Evolutionary conservation across 1,284 basidiomycete species (phyloP), one percentile per base, ranked within the genome.

Genomic region (Ganoderma sp.): DNA sequence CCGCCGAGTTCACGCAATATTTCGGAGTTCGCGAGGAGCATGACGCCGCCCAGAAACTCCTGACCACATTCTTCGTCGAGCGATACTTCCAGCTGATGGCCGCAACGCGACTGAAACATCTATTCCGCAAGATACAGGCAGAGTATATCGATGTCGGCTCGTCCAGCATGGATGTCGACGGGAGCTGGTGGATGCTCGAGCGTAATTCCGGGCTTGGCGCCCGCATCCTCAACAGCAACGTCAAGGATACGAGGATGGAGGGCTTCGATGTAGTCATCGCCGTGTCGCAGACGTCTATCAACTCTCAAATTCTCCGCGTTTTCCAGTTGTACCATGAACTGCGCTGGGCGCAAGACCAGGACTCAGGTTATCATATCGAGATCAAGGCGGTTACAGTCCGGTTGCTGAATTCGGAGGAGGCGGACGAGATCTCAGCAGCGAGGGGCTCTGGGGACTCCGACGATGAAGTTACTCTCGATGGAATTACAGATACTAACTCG

Each of bases 241-340:
- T 75, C 32, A 73, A 72, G 69, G 68, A 70, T 43, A 73, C 73
- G 54, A 69, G 73, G 63, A 75, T 76, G 71, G 61, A 64, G 60
- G 75, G 76, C 65, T 80, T 77, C 73, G 80, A 81, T 69, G 70
- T 77, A 58, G 71, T 79, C 72, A 71, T 71, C 22, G 77, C 78
- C 1, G 69, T 81, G 60, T 78, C 79, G 1, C 78, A 80, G 63
- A 68, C 70, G 3, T 75, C 78, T 1, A 74, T 80, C 72, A 78
- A 78, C 68, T 67, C 66, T 10, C 72, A 76, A 52, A 72, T 67
- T 68, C 50, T 60, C 65, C 17, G 65, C 74, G 43, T 75, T 73
- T 73, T 66, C 56, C 41, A 39, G 10, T 64, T 64, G 6, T 14
- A 41, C 57, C 32, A 58, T 12, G 8, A 6, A 10, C 3, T 37